phyloP scores from a whole-genome alignment of 148 eudicot genomes.

The Polygonum aviculare region DNA sequence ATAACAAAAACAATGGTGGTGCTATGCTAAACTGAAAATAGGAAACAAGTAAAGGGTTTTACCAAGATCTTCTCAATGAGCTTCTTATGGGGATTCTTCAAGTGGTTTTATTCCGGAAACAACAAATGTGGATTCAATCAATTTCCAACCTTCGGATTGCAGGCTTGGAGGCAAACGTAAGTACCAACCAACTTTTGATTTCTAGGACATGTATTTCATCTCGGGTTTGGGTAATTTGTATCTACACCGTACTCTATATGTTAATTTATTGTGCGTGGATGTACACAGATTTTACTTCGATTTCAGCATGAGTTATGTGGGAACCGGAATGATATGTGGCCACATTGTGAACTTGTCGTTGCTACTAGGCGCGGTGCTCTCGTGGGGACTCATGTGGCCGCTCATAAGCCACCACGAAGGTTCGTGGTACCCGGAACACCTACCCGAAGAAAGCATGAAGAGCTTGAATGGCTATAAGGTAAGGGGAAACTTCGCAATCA shows the following conservation, averaged over 20 bases:
- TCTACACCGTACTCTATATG: not conserved
- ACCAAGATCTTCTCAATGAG: conserved; percentile 56
- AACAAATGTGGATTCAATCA: conserved; percentile 38
- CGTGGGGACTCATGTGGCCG: conserved; percentile 81
- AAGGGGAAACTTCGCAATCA: not conserved
- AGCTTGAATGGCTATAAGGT: conserved; percentile 72
- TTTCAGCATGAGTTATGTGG: conserved; percentile 71
- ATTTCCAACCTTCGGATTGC: conserved; percentile 47
- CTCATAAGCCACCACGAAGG: conserved; percentile 43
- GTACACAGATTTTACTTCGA: conserved; percentile 64
- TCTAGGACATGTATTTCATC: not conserved
- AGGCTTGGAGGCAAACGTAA: conserved; percentile 27
- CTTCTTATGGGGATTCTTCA: conserved; percentile 71
- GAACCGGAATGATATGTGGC: conserved; percentile 79
- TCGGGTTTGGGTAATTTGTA: not conserved
- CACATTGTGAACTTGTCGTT: conserved; percentile 70
- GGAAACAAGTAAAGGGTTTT: conserved; percentile 44
- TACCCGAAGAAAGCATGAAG: conserved; percentile 59
- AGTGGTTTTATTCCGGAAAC: conserved; percentile 43
- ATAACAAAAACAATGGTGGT: not conserved
- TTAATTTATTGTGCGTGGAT: not conserved
- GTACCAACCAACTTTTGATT: not conserved
- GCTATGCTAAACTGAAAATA: conserved; percentile 10
- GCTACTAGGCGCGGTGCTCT: conserved; percentile 56
- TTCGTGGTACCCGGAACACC: conserved; percentile 42